Conservation (phyloP, 148 eudicot species). For the Diospyros kaki region DNA sequence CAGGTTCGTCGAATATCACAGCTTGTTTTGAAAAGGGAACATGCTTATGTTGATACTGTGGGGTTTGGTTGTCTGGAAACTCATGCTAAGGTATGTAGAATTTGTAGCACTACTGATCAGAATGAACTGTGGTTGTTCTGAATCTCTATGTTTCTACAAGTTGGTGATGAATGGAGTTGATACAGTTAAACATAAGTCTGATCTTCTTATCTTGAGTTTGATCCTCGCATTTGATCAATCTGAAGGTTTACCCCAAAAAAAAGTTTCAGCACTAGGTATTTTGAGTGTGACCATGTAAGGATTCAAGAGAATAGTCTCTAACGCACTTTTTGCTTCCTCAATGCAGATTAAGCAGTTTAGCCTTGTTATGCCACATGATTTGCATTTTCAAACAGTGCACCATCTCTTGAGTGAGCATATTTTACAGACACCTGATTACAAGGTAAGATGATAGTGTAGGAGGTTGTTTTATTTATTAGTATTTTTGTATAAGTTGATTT, state of each 20-base stretch:
- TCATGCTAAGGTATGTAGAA: slow-evolving; percentile 2
- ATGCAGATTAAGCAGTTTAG: slow-evolving; percentile 80
- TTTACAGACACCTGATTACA: slow-evolving; percentile 54
- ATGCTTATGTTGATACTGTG: slow-evolving; percentile 63
- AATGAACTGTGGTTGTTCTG: not conserved
- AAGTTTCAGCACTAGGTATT: not conserved
- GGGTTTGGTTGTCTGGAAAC: slow-evolving; percentile 67
- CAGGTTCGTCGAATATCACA: slow-evolving; percentile 94
- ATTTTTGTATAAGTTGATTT: not conserved
- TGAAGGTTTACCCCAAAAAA: not conserved
- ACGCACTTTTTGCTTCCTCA: not conserved
- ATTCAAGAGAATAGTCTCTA: not conserved
- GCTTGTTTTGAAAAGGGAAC: slow-evolving; percentile 85
- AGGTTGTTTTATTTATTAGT: not conserved
- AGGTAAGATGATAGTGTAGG: slow-evolving; percentile 34
- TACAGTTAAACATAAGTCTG: not conserved
- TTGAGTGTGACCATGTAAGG: not conserved
- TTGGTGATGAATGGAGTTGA: not conserved
- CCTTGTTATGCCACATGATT: slow-evolving; percentile 68
- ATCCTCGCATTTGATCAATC: not conserved
- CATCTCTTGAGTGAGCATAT: slow-evolving; percentile 74
- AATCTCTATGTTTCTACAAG: not conserved
- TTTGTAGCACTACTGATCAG: not conserved
- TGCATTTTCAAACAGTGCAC: slow-evolving; percentile 67
- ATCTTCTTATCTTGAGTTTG: not conserved